Percentiles rank a stretch among this genome's conserved stretches.
These are phyloP conservation scores for Mallotus japonicus DNA, from an alignment of 441 rosid genomes.

Conservation along the genomic window DNA sequence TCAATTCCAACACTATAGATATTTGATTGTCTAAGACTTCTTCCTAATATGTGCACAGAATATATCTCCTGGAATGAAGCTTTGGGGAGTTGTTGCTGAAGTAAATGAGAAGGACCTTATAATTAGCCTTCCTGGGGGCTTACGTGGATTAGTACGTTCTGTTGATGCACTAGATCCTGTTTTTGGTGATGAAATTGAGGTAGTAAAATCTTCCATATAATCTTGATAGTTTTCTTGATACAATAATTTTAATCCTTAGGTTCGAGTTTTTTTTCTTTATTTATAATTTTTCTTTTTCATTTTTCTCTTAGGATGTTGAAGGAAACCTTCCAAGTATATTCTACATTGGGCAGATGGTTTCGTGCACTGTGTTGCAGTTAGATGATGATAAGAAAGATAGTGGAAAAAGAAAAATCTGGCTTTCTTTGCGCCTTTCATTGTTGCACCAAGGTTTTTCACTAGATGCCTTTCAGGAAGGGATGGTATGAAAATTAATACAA, in stretches of 20 bases:
- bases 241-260: background rate
- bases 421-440: constrained; percentile 81
- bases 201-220: constrained; percentile 23
- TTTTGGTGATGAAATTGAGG: constrained; percentile 56
- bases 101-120: constrained; percentile 95
- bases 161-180: constrained; percentile 72
- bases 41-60: constrained; percentile 49
- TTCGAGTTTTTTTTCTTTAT: background rate
- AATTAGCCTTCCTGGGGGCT: constrained; percentile 86
- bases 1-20: background rate
- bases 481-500: constrained; percentile 55
- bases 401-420: constrained; percentile 83
- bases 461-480: constrained; percentile 84
- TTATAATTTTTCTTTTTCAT: constrained; percentile 14
- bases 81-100: constrained; percentile 93
- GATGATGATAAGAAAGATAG: constrained; percentile 86
- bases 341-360: constrained; percentile 78
- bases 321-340: constrained; percentile 53
- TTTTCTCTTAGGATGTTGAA: constrained; percentile 51
- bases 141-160: constrained; percentile 90
- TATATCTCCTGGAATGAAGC: constrained; percentile 92
- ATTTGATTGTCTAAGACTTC: background rate
- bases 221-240: background rate
- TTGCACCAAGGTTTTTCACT: constrained; percentile 73
- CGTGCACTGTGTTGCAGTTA: constrained; percentile 77